phyloP scores from a whole-genome alignment of 1,284 basidiomycete genomes.

The Trichosporon ovoides region DNA sequence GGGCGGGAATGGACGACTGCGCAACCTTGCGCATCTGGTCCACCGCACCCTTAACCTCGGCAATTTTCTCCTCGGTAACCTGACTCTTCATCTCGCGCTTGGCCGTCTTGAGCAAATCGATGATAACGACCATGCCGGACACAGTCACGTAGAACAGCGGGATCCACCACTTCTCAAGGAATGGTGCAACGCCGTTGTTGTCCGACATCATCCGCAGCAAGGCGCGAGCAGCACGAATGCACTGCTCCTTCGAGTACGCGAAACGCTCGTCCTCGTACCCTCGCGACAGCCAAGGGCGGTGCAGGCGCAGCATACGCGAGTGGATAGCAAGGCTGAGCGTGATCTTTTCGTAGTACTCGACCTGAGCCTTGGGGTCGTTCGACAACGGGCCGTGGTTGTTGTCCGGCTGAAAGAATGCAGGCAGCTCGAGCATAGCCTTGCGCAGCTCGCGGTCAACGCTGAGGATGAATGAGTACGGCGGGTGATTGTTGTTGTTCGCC shows the following conservation, averaged over 20 bases:
- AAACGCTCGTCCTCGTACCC: slow-evolving; percentile 47
- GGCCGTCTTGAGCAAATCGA: slow-evolving; percentile 46
- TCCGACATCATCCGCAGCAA: slow-evolving; percentile 47
- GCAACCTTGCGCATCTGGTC: slow-evolving; percentile 45
- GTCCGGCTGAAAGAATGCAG: slow-evolving; percentile 47
- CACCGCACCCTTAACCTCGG: slow-evolving; percentile 43
- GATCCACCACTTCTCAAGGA: slow-evolving; percentile 51
- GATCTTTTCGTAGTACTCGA: slow-evolving; percentile 49
- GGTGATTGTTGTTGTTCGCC: slow-evolving; percentile 47
- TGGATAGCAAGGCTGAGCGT: slow-evolving; percentile 48
- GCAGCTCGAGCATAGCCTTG: slow-evolving; percentile 48
- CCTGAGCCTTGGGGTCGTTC: slow-evolving; percentile 37
- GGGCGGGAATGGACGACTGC: slow-evolving; percentile 45
- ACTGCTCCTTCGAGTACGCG: slow-evolving; percentile 49
- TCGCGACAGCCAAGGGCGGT: slow-evolving; percentile 46
- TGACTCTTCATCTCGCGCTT: slow-evolving; percentile 38
- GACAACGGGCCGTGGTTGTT: slow-evolving; percentile 26
- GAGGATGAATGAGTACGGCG: slow-evolving; percentile 47
- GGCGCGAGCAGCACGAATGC: slow-evolving; percentile 48
- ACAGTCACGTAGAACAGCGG: slow-evolving; percentile 47
- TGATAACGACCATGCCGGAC: slow-evolving; percentile 48
- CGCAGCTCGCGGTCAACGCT: slow-evolving; percentile 46
- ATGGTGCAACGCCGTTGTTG: slow-evolving; percentile 39
- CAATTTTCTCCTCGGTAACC: slow-evolving; percentile 43
- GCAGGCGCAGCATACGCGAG: slow-evolving; percentile 47